Evolutionary conservation across 2,329 filamentous ascomycete genomes (phyloP), one percentile per base, ranked within the genome.

Genomic region (Claviceps paspali): DNA sequence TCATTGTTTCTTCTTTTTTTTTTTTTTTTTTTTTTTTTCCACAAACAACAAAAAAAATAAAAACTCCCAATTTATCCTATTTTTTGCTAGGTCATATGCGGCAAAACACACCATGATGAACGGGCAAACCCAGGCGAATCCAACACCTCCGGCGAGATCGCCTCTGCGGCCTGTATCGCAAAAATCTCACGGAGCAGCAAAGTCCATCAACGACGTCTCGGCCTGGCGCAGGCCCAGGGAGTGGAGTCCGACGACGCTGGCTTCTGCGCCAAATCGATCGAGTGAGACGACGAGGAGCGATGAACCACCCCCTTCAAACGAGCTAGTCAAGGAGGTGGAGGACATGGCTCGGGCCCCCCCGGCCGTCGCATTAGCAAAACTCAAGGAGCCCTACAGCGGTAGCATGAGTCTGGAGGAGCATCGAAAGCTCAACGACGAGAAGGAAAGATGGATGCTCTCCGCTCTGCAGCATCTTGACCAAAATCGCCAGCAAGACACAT

Each of bases 381-480:
- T 51, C 10, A 38, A 47, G 26, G 15, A 41, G 14, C 26, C 47
- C 5, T 37, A 33, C 19, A 24, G 31, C 9, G 19, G 29, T 14
- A 22, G 8, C 10, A 10, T 33, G 14, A 30, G 19, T 7, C n/a
- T 32, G 1, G 40, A 41, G 5, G 29, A 38, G n/a, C 29, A 32
- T 9, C 14, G 18, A 7, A 22, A 31, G 26, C 35, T 43, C 55
- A 69, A 29, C 9, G 31, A 36, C 9, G 39, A 48, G 21, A 41
- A 41, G 9, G 41, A 38, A 28, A 43, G 43, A 18, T 78, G 73
- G 73, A 68, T 84, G 58, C 59, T 78, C 24, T 74, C 68, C 21
- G 65, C 65, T 1, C 55, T 81, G 36, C 63, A 65, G 42, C 60
- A 58, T 43, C 59, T 64, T 47, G 63, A 61, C 27, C 60, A 62